These are phyloP conservation scores for Diaporthe capsici DNA, from an alignment of 2,329 filamentous ascomycete genomes.

Conservation along the genomic window DNA sequence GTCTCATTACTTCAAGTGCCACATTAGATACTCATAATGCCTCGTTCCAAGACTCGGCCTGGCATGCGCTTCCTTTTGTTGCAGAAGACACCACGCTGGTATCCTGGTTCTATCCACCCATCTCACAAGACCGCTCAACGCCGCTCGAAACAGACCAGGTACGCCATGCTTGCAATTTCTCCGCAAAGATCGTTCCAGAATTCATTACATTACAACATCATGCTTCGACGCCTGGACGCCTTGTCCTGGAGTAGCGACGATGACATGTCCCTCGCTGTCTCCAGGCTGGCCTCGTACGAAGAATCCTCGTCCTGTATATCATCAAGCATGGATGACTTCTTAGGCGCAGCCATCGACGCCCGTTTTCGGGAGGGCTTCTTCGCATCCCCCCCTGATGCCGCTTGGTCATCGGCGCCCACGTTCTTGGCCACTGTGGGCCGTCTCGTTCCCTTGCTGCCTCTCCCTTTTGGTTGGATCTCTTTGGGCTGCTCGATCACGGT, in stretches of 20 bases:
- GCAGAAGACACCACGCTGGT: slow-evolving; percentile 38
- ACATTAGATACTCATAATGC: slow-evolving; percentile 34
- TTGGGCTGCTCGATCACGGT: slow-evolving; percentile 49
- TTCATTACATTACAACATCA: slow-evolving; percentile 66
- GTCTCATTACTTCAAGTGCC: slow-evolving; percentile 24
- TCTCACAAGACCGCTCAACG: neutral
- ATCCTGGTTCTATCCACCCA: slow-evolving; percentile 4
- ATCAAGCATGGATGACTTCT: slow-evolving; percentile 50
- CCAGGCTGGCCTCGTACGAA: slow-evolving; percentile 46
- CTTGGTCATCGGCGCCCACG: slow-evolving; percentile 34
- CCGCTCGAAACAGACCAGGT: slow-evolving; percentile 12
- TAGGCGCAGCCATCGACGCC: slow-evolving; percentile 58
- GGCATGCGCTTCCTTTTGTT: slow-evolving; percentile 34
- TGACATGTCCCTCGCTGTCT: slow-evolving; percentile 46
- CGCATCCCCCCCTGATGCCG: slow-evolving; percentile 42
- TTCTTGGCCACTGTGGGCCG: slow-evolving; percentile 46
- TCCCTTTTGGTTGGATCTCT: slow-evolving; percentile 45
- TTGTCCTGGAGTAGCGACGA: slow-evolving; percentile 46
- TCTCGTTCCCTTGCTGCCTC: slow-evolving; percentile 47
- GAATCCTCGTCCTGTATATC: slow-evolving; percentile 50
- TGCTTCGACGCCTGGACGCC: slow-evolving; percentile 66
- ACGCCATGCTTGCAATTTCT: slow-evolving; percentile 15
- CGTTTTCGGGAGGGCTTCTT: slow-evolving; percentile 54
- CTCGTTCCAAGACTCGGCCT: slow-evolving; percentile 14
- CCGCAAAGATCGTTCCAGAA: neutral